These are phyloP conservation scores for Agrostemma githago DNA, from an alignment of 148 eudicot species.

Conservation along the genomic window DNA sequence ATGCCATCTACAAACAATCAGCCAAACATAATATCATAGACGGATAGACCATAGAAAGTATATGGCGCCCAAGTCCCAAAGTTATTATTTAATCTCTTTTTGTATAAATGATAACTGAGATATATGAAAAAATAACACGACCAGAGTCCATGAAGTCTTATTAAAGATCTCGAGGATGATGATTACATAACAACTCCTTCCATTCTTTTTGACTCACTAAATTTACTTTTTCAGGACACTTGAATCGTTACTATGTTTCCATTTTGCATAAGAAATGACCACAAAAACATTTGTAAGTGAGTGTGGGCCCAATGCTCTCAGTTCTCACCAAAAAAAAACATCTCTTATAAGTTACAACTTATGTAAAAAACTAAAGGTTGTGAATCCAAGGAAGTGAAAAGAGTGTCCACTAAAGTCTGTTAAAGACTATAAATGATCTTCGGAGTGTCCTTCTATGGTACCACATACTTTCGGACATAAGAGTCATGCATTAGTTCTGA, in stretches of 20 bases:
- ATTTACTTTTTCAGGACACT: neutral
- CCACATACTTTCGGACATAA: neutral
- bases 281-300: neutral
- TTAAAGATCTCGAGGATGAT: neutral
- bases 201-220: neutral
- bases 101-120: neutral
- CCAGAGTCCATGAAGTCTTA: neutral
- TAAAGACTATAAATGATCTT: neutral
- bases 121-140: neutral
- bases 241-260: neutral
- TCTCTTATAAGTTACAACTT: neutral
- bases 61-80: neutral
- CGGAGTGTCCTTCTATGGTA: neutral
- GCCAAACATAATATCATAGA: neutral
- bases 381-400: neutral
- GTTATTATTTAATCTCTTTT: neutral
- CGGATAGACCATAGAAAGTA: neutral
- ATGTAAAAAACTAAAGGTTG: neutral
- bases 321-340: no score
- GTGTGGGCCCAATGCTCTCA: neutral
- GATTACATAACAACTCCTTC: neutral
- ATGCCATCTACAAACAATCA: neutral
- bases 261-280: neutral
- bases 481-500: neutral
- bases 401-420: neutral